These are phyloP conservation scores for Monascus ruber DNA, from an alignment of 2,329 filamentous ascomycete species.

Conservation along the genomic window DNA sequence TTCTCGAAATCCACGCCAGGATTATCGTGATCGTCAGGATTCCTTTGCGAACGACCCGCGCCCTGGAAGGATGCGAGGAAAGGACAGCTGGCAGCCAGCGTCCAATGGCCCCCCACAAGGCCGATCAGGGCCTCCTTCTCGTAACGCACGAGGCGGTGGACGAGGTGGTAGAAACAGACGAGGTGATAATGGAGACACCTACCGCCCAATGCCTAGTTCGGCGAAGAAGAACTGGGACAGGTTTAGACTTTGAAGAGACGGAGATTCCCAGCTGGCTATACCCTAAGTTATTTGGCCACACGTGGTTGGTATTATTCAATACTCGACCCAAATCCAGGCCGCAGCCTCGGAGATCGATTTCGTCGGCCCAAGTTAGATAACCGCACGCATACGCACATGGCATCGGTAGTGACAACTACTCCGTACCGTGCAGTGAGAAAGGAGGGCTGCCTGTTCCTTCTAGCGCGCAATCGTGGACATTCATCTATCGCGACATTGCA, in stretches of 20 bases:
- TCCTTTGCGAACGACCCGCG: constrained; percentile 21
- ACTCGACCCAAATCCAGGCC: background rate
- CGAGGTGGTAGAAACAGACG: constrained; percentile 11
- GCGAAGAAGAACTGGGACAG: constrained; percentile 22
- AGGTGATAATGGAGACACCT: constrained; percentile 13
- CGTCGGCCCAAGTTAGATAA: too few species aligned
- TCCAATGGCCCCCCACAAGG: constrained; percentile 12
- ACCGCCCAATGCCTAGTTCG: constrained; percentile 23
- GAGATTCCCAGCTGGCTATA: too few species aligned
- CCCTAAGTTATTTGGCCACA: too few species aligned
- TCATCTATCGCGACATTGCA: too few species aligned
- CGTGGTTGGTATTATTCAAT: background rate
- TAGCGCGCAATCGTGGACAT: too few species aligned
- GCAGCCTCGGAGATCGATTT: background rate
- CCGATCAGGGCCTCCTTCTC: constrained; percentile 4
- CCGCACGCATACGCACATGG: too few species aligned
- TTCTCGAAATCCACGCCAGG: constrained; percentile 7
- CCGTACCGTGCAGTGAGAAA: too few species aligned
- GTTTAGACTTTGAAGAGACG: constrained; percentile 13
- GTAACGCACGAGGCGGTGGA: constrained; percentile 3
- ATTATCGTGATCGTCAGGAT: constrained; percentile 20
- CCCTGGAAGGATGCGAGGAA: constrained; percentile 8
- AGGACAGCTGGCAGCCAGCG: constrained; percentile 10
- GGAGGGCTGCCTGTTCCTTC: too few species aligned
- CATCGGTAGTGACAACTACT: too few species aligned